Evolutionary conservation across 176 grass and related monocot genomes (phyloP).

Genomic region (Aegilops longissima): DNA sequence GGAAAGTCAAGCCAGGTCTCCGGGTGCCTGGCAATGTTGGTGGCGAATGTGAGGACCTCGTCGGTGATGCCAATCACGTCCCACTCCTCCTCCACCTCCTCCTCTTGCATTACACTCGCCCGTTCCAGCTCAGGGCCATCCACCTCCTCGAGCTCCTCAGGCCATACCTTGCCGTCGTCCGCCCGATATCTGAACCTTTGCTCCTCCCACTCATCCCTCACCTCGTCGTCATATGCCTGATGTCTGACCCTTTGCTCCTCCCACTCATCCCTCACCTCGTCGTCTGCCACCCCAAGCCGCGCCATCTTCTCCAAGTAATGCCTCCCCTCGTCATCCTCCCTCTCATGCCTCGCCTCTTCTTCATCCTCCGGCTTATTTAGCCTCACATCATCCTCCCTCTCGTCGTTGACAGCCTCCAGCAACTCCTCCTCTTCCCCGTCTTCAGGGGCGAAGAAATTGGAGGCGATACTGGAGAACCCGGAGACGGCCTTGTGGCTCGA

Average conservation of each 20-base stretch:
- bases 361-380: background rate
- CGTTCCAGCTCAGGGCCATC: background rate
- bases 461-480: constrained; percentile 79
- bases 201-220: background rate
- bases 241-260: background rate
- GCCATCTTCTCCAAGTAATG: constrained; percentile 19
- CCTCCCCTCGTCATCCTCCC: background rate
- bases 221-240: background rate
- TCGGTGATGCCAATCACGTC: constrained; percentile 81
- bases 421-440: constrained; percentile 48
- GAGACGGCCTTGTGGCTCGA: constrained; percentile 63
- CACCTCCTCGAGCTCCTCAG: constrained; percentile 13
- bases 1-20: constrained; percentile 98
- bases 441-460: constrained; percentile 69
- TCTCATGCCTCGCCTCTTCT: constrained; percentile 1
- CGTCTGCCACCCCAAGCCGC: background rate
- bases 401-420: background rate
- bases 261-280: background rate
- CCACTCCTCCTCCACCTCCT: constrained; percentile 41
- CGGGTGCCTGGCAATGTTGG: constrained; percentile 83
- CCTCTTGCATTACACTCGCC: constrained; percentile 10
- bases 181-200: background rate
- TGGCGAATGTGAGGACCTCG: constrained; percentile 81
- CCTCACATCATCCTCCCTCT: background rate
- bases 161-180: background rate